A percentile compares a stretch with the other conserved stretches of the same genome.
Conservation (phyloP, 163 green algal species). For the Coccomyxa subellipsoidea region DNA sequence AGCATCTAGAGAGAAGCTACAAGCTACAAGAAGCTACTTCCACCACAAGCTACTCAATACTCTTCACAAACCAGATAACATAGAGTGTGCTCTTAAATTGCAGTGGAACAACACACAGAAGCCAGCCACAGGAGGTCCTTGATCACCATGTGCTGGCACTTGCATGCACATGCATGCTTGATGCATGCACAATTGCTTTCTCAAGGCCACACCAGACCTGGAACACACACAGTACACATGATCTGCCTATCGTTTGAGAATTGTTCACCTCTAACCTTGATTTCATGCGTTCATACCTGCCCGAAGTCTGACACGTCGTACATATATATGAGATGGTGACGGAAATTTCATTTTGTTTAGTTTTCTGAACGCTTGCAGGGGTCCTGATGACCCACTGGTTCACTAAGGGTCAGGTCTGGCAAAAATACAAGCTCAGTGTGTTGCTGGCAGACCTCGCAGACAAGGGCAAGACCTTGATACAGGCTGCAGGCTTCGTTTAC, state of each 20-base stretch:
- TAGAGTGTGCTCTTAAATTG: neutral
- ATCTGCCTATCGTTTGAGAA: neutral
- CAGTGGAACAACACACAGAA: neutral
- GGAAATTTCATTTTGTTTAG: neutral
- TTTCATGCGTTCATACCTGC: no score
- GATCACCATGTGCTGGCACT: neutral
- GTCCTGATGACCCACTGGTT: neutral
- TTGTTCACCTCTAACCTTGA: no score
- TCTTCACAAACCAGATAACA: neutral
- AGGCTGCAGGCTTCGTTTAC: neutral
- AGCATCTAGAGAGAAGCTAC: no score
- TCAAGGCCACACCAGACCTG: neutral
- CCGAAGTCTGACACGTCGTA: no score
- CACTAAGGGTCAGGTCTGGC: neutral
- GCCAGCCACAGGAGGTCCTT: neutral
- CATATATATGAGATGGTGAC: no score
- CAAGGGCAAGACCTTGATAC: neutral
- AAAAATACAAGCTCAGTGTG: neutral
- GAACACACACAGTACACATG: neutral
- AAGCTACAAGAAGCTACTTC: neutral
- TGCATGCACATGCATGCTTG: neutral
- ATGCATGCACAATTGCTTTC: neutral
- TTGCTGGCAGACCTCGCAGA: neutral
- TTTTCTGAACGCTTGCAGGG: neutral
- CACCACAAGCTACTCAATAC: neutral